A percentile compares a stretch with the other conserved stretches of the same genome.
Evolutionary conservation across 495 filamentous ascomycete genomes (phyloP).

Genomic region (Aspergillus diversus): DNA sequence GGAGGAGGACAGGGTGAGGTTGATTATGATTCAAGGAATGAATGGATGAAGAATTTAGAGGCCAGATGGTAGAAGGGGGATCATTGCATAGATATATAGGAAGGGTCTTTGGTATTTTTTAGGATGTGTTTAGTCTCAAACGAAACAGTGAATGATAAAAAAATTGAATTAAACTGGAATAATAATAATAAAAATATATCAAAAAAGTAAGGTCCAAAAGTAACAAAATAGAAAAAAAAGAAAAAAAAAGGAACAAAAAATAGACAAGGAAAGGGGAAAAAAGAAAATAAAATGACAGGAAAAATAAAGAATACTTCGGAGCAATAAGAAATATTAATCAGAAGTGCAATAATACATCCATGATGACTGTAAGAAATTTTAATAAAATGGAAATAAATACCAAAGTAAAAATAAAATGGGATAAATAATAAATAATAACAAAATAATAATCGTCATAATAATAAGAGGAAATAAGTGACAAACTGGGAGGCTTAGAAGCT

Average conservation of each 20-base stretch:
- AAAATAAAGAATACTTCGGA: constrained; percentile 6
- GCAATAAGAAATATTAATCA: constrained; percentile 13
- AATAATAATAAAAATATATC: constrained; percentile 15
- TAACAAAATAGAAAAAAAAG: constrained; percentile 23
- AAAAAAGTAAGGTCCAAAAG: constrained; percentile 18
- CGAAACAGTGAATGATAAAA: constrained; percentile 14
- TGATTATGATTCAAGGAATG: constrained; percentile 32
- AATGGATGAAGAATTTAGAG: constrained; percentile 33
- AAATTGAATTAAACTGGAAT: constrained; percentile 23
- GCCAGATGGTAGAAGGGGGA: constrained; percentile 27
- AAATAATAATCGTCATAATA: constrained; percentile 14
- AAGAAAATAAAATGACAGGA: constrained; percentile 20
- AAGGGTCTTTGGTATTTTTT: constrained; percentile 25
- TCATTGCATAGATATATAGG: constrained; percentile 37
- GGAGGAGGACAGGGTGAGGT: constrained; percentile 27
- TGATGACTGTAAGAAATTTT: constrained; percentile 9
- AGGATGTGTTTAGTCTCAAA: constrained; percentile 1
- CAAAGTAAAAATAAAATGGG: constrained; percentile 1
- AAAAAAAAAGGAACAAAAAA: constrained; percentile 9
- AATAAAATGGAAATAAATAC: constrained; percentile 5
- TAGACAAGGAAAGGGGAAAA: constrained; percentile 19
- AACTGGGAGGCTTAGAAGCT: constrained; percentile 3
- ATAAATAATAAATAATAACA: constrained; percentile 11
- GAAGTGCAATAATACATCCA: constrained; percentile 21
- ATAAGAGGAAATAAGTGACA: constrained; percentile 10